Percentiles rank a stretch among this genome's conserved stretches.
Conservation (phyloP, 2,329 filamentous ascomycete genomes). For the Neonectria hederae region DNA sequence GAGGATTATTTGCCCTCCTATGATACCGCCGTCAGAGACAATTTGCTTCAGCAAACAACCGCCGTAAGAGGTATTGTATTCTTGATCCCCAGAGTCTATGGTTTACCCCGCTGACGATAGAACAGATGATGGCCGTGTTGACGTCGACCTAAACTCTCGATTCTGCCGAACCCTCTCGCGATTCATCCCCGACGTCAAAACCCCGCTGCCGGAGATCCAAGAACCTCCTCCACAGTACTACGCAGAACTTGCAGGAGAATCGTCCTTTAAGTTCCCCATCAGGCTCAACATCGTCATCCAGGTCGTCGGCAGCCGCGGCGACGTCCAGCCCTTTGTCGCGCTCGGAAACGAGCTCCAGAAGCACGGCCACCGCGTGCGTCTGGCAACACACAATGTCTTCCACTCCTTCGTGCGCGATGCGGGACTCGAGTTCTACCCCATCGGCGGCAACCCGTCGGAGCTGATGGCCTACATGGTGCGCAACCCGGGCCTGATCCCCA, state of each 20-base stretch:
- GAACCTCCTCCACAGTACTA: conserved; percentile 4
- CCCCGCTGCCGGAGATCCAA: conserved; percentile 8
- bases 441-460: conserved; percentile 60
- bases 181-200: conserved; percentile 29
- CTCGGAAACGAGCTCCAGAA: conserved; percentile 75
- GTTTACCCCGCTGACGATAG: not conserved
- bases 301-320: conserved; percentile 81
- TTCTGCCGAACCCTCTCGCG: conserved; percentile 30
- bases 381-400: conserved; percentile 71
- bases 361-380: conserved; percentile 76
- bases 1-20: conserved; percentile 25
- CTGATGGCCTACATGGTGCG: conserved; percentile 43
- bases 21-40: conserved; percentile 11
- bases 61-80: conserved; percentile 19
- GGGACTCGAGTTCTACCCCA: conserved; percentile 62
- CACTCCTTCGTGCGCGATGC: conserved; percentile 57
- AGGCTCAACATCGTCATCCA: conserved; percentile 78
- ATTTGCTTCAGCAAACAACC: conserved; percentile 17
- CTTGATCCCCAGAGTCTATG: not conserved
- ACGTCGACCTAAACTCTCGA: conserved; percentile 28
- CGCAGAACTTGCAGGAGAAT: conserved; percentile 1
- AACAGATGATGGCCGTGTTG: conserved; percentile 25
- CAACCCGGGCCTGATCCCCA: conserved; percentile 45
- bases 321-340: conserved; percentile 80
- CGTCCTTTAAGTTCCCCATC: conserved; percentile 20